These are phyloP conservation scores for Pichia cactophila DNA, from an alignment of 1,139 yeast genomes.

Conservation along the genomic window DNA sequence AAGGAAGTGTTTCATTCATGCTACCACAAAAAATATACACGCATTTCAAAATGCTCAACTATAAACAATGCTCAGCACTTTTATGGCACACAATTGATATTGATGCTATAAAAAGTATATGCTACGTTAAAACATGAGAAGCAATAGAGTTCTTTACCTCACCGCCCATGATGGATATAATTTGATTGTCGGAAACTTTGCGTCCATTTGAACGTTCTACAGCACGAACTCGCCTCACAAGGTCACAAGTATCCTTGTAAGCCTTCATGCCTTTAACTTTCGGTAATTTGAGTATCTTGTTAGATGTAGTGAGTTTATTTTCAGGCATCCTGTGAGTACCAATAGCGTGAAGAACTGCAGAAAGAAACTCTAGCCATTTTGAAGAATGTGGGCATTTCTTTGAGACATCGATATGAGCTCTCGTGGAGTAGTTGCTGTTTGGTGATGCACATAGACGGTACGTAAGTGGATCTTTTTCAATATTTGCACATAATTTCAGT, in stretches of 20 bases:
- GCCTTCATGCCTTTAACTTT: slow-evolving; percentile 18
- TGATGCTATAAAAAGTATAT: too few species aligned
- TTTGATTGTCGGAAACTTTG: slow-evolving; percentile 6
- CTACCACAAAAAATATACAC: not conserved
- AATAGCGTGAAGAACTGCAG: slow-evolving; percentile 30
- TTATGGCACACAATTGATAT: too few species aligned
- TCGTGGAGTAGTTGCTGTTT: slow-evolving; percentile 33
- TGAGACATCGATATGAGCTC: slow-evolving; percentile 29
- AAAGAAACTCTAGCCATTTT: slow-evolving; percentile 29
- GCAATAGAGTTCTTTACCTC: slow-evolving; percentile 10
- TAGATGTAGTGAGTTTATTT: slow-evolving; percentile 34
- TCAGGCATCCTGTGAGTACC: slow-evolving; percentile 26
- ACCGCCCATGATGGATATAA: slow-evolving; percentile 13
- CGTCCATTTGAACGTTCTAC: slow-evolving; percentile 2
- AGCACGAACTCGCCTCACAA: slow-evolving; percentile 9
- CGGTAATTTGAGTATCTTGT: slow-evolving; percentile 36
- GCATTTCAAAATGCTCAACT: not conserved
- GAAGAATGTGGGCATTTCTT: slow-evolving; percentile 19
- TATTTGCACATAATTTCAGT: slow-evolving; percentile 37
- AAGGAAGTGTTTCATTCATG: not conserved
- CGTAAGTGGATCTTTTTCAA: slow-evolving; percentile 41
- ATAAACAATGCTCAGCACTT: not conserved
- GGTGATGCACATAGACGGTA: slow-evolving; percentile 40
- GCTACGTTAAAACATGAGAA: not conserved
- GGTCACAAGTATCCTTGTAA: slow-evolving; percentile 5